Percentiles rank a stretch among this genome's conserved stretches.
phyloP scores from a whole-genome alignment of 495 filamentous ascomycete species.

The Poronia punctata region DNA sequence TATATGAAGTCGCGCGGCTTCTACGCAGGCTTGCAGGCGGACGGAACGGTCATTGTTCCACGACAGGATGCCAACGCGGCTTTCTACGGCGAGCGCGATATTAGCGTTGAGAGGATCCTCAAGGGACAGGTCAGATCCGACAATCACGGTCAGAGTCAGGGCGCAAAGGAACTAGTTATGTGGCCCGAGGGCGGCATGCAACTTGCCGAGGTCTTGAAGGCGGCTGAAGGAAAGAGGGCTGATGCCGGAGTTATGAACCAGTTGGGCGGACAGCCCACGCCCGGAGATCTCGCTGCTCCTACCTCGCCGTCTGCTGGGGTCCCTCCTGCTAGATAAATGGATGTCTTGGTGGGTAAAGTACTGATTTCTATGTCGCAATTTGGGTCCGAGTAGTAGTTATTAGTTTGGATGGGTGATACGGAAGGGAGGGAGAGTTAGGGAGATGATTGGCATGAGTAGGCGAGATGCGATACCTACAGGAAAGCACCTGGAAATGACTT shows the following conservation, averaged over 20 bases:
- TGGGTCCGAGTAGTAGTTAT: too few relatives aligned
- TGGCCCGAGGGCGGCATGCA: conserved; percentile 27
- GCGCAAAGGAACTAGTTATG: conserved; percentile 13
- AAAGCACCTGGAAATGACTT: too few relatives aligned
- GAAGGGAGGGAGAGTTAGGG: too few relatives aligned
- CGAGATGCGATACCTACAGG: too few relatives aligned
- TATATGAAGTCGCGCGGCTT: conserved; percentile 74
- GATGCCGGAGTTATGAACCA: conserved; percentile 40
- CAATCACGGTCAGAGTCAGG: neutral
- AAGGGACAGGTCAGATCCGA: conserved; percentile 51
- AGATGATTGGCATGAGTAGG: too few relatives aligned
- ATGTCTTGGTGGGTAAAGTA: too few relatives aligned
- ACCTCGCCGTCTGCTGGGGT: too few relatives aligned
- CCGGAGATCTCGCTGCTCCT: conserved; percentile 63
- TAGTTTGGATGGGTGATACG: too few relatives aligned
- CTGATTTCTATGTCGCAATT: too few relatives aligned
- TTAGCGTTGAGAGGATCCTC: conserved; percentile 55
- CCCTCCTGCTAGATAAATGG: too few relatives aligned
- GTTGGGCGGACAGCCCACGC: conserved; percentile 46
- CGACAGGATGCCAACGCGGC: conserved; percentile 69
- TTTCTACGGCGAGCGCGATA: conserved; percentile 56
- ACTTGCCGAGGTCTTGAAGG: conserved; percentile 63
- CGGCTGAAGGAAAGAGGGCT: conserved; percentile 59
- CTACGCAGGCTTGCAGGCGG: conserved; percentile 67
- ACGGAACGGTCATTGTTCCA: conserved; percentile 70